Evolutionary conservation across 176 grass and related monocot genomes (phyloP), one percentile per base, ranked within the genome.

Genomic region (Oryza rufipogon): DNA sequence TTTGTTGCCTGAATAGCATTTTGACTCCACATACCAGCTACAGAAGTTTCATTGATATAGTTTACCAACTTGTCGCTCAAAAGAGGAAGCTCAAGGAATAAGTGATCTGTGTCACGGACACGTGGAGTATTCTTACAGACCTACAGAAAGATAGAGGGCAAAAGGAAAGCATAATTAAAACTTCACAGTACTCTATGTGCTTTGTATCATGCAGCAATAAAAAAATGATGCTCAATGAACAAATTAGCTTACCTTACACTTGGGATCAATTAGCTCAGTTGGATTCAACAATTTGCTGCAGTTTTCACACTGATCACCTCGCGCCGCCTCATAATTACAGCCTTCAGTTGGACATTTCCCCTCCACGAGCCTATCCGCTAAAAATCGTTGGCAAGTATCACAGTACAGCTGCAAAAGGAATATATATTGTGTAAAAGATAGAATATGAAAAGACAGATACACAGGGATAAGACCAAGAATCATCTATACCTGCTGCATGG

Each of bases 1-100:
- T 99, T 89, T 81, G 96, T 99, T 81, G 96, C 91, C 87, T 96
- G 93, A 85, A 96, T 91, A 74, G 96, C 96, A 90, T 99, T 99
- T 88, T 99, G 96, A 84, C 96, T 99, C 96, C 96, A 99, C 69
- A 54, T 36, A 52, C 96, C 93, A 92, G 91, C 84, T 75, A 99
- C 89, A 20, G 96, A 99, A 81, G 89, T 94, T 78, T 90, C 79
- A 74, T 75, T 88, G 39, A 99, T 99, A 82, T 96, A 99, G 78
- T 89, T 88, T 78, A 89, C 96, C 79, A 99, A 67, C 66, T 89
- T 94, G 64, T 94, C 91, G 54, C 64, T 99, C 56, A 99, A 81
- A 38, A 94, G 86, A 64, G 93, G 96, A 83, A 99, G 93, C 86
- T 99, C 96, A 72, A 99, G 79, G 76, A 99, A 99, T 80, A 99